Evolutionary conservation across 208 protist species (phyloP).

Genomic region (Blechomonas ayalai): DNA sequence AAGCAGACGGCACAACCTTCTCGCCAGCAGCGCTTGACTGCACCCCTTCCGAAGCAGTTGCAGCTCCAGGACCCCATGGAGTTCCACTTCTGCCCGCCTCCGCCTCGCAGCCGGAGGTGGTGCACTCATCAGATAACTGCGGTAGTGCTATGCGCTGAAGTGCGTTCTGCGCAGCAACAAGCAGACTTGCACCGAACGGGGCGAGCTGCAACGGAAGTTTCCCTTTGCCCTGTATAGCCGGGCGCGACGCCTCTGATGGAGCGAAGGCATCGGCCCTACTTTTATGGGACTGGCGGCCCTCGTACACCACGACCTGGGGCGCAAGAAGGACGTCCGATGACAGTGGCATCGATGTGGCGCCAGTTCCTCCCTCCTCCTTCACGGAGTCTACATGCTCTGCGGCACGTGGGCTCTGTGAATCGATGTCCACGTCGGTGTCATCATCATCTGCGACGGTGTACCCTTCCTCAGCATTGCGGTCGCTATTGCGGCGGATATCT

Average conservation of each 20-base stretch:
- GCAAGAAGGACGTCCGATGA: constrained; percentile 1
- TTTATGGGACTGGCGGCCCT: too few species aligned
- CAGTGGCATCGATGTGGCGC: too few species aligned
- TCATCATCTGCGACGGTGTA: neutral
- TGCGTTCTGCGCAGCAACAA: constrained; percentile 28
- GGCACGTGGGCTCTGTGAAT: neutral
- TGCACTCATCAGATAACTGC: too few species aligned
- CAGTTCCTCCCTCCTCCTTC: neutral
- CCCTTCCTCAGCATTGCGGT: neutral
- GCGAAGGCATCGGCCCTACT: too few species aligned
- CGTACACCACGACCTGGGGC: constrained; percentile 11
- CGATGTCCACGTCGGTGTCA: neutral
- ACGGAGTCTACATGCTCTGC: neutral
- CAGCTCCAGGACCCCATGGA: too few species aligned
- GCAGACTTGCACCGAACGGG: constrained; percentile 59
- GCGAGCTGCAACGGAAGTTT: constrained; percentile 20
- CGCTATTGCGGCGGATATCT: neutral
- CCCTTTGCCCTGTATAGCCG: neutral
- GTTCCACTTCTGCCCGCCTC: too few species aligned
- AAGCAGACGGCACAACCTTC: too few species aligned
- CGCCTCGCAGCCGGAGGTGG: too few species aligned
- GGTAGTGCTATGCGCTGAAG: constrained; percentile 45
- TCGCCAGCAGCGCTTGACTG: too few species aligned
- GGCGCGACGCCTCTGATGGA: too few species aligned
- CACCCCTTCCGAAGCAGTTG: too few species aligned